phyloP scores from a whole-genome alignment of 2,329 filamentous ascomycete genomes.

The Ceratocystis albifundus region DNA sequence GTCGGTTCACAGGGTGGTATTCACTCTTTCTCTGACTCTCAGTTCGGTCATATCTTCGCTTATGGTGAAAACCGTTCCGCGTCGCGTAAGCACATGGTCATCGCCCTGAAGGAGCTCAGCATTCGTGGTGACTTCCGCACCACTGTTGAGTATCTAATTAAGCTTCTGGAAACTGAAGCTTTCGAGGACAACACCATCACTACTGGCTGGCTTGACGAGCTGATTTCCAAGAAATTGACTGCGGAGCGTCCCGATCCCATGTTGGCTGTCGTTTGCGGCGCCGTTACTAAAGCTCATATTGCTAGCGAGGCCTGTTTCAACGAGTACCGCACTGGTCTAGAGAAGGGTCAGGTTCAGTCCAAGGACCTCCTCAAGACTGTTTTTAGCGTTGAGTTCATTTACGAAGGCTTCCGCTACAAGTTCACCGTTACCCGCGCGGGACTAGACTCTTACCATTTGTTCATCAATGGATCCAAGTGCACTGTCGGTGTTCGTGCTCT shows the following conservation, averaged over 20 bases:
- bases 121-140: constrained; percentile 99
- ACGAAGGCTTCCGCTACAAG: constrained; percentile 92
- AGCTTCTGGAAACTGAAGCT: constrained; percentile 92
- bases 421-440: constrained; percentile 93
- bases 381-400: constrained; percentile 97
- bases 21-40: constrained; percentile 97
- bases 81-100: constrained; percentile 97
- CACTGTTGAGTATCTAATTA: constrained; percentile 97
- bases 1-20: constrained; percentile 94
- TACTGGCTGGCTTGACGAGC: constrained; percentile 95
- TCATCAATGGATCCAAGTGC: constrained; percentile 97
- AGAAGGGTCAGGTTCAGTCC: constrained; percentile 93
- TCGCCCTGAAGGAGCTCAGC: constrained; percentile 94
- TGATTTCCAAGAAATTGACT: constrained; percentile 94
- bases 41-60: constrained; percentile 98
- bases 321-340: constrained; percentile 77
- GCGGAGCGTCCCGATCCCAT: constrained; percentile 90
- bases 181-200: constrained; percentile 99
- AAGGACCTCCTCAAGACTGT: constrained; percentile 97
- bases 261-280: constrained; percentile 89
- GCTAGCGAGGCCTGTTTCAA: constrained; percentile 81
- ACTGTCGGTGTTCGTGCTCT: constrained; percentile 84
- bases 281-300: constrained; percentile 86
- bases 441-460: constrained; percentile 87
- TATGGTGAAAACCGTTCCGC: constrained; percentile 96